phyloP scores from a whole-genome alignment of 192 early-diverging fungal species.

The Coemansia sp. region DNA sequence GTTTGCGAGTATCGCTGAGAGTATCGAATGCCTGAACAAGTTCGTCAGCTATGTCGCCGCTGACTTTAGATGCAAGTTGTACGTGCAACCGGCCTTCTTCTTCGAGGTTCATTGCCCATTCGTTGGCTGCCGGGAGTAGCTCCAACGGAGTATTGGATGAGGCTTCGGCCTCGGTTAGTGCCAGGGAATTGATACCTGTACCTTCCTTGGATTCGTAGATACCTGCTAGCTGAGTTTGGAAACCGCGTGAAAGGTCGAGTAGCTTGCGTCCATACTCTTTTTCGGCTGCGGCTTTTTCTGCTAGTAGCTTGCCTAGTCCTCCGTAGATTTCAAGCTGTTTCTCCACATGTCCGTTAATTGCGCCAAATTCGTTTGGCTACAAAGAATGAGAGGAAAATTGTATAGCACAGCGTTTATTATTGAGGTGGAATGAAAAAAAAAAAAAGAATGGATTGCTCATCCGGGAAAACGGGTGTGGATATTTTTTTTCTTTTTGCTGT shows the following conservation, averaged over 20 bases:
- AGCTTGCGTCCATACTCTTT: constrained; percentile 44
- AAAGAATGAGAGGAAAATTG: background rate
- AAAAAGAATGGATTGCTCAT: background rate
- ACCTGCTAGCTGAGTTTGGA: constrained; percentile 32
- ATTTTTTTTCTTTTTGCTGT: background rate
- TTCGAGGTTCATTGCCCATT: constrained; percentile 46
- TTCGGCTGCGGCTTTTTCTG: constrained; percentile 46
- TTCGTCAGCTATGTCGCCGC: constrained; percentile 38
- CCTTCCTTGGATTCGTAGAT: constrained; percentile 25
- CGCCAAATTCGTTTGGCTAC: constrained; percentile 55
- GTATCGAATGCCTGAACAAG: constrained; percentile 22
- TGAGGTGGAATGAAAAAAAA: background rate
- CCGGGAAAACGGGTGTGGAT: background rate
- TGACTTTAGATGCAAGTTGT: constrained; percentile 35
- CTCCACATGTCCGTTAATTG: constrained; percentile 47
- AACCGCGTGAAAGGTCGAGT: constrained; percentile 31
- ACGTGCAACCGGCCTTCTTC: constrained; percentile 48
- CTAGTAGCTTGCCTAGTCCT: constrained; percentile 35
- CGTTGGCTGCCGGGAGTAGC: constrained; percentile 37
- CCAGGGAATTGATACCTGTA: constrained; percentile 22
- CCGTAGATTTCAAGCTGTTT: constrained; percentile 41
- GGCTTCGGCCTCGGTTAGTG: constrained; percentile 38
- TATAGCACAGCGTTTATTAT: background rate
- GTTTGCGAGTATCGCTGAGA: constrained; percentile 23
- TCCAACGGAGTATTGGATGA: constrained; percentile 24